Evolutionary conservation across 2,329 filamentous ascomycete genomes (phyloP).

Genomic region (Aplosporella prunicola): DNA sequence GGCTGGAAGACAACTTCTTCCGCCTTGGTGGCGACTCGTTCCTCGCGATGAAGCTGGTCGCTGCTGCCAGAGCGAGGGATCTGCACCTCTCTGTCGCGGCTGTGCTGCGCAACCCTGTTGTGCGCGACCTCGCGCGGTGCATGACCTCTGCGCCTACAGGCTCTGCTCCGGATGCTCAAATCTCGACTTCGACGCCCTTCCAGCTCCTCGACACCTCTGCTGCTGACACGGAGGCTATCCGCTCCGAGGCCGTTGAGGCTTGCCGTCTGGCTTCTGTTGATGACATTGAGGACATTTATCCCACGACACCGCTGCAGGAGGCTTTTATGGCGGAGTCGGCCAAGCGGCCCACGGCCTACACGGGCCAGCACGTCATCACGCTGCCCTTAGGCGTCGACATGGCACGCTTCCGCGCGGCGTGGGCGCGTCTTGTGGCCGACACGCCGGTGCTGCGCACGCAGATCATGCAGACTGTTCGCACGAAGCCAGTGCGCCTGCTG

Average conservation of each 20-base stretch:
- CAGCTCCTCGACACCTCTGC: conserved; percentile 19
- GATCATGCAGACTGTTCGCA: conserved; percentile 16
- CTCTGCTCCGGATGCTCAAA: conserved; percentile 15
- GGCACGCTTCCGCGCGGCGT: conserved; percentile 35
- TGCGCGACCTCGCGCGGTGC: conserved; percentile 22
- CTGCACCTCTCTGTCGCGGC: conserved; percentile 45
- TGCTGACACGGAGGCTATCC: conserved; percentile 27
- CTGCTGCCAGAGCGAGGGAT: conserved; percentile 41
- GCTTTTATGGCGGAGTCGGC: conserved; percentile 40
- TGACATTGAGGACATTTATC: conserved; percentile 31
- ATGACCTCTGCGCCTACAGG: conserved; percentile 35
- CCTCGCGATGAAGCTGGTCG: conserved; percentile 51
- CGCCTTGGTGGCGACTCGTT: conserved; percentile 38
- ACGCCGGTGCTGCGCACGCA: conserved; percentile 41
- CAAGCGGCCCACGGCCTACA: conserved; percentile 39
- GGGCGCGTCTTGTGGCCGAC: conserved; percentile 36
- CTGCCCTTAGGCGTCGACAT: conserved; percentile 32
- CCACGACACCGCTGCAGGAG: conserved; percentile 35
- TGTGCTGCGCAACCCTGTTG: conserved; percentile 41
- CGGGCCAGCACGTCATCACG: conserved; percentile 36
- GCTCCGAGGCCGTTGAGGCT: conserved; percentile 28
- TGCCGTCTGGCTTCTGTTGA: conserved; percentile 14
- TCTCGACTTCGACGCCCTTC: conserved; percentile 22
- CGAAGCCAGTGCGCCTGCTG: conserved; percentile 19
- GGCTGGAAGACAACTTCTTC: conserved; percentile 31